Conservation (phyloP, 2,329 filamentous ascomycete genomes). For the Knoxdaviesia proteae region DNA sequence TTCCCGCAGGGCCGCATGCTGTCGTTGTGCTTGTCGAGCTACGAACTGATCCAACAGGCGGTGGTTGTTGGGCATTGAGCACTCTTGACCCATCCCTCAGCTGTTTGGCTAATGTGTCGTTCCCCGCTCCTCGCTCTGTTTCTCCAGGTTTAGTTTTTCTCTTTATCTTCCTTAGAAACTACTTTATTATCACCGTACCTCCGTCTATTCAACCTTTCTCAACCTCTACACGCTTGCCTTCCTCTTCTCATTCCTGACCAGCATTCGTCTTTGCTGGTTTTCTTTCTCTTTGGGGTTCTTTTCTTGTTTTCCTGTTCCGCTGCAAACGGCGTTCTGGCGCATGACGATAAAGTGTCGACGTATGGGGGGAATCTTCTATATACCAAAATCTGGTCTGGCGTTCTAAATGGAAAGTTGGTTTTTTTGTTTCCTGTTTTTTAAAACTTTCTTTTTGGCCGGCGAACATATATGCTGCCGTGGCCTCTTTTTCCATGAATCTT, state of each 20-base stretch:
- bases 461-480: neutral
- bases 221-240: too few relatives aligned
- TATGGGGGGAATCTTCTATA: slow-evolving; percentile 1
- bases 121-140: neutral
- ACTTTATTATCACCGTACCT: neutral
- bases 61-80: slow-evolving; percentile 1
- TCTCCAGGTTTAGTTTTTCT: neutral
- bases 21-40: slow-evolving; percentile 36
- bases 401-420: too few relatives aligned
- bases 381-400: neutral
- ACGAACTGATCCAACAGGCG: slow-evolving; percentile 21
- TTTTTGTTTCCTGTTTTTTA: neutral
- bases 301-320: neutral
- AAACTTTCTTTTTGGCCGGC: neutral
- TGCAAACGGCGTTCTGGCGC: neutral
- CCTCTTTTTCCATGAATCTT: neutral
- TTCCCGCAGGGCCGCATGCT: slow-evolving; percentile 28
- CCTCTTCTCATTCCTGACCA: neutral
- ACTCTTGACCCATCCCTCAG: neutral
- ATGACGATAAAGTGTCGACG: neutral
- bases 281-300: neutral
- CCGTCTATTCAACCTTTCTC: neutral
- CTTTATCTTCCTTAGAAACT: neutral
- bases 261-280: neutral
- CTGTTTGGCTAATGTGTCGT: neutral